These are phyloP conservation scores for Rhinocladiella similis DNA, from an alignment of 2,329 filamentous ascomycete species.

Conservation along the genomic window DNA sequence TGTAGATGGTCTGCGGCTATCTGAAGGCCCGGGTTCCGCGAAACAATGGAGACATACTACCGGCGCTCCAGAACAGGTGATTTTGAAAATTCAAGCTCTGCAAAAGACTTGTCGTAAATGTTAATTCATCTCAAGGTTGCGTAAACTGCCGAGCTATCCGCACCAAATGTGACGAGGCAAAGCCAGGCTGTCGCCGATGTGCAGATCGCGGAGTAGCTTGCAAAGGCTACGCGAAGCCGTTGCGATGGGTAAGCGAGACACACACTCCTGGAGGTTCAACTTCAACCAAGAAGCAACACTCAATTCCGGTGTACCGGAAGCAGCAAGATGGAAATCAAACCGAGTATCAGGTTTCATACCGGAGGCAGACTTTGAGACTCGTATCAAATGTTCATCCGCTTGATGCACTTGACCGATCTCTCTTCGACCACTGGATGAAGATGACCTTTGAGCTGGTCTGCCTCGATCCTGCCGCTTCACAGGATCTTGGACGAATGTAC, in stretches of 20 bases:
- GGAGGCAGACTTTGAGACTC: background rate
- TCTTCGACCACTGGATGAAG: slow-evolving; percentile 5
- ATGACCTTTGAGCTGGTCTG: slow-evolving; percentile 1
- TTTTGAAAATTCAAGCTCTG: too few species aligned
- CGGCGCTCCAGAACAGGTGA: background rate
- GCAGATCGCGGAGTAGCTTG: background rate
- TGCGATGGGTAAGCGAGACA: background rate
- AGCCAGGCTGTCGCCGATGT: background rate
- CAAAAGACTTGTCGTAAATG: too few species aligned
- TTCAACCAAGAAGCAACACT: background rate
- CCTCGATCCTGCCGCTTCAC: slow-evolving; percentile 3
- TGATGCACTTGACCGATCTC: background rate
- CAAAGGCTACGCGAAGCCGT: background rate
- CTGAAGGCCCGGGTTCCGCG: background rate
- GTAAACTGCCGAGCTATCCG: slow-evolving; percentile 2
- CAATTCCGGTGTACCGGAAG: too few species aligned
- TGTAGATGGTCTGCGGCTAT: too few species aligned
- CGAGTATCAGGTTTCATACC: too few species aligned
- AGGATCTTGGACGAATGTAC: background rate
- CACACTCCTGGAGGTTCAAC: too few species aligned
- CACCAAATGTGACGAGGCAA: background rate
- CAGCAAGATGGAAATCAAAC: too few species aligned
- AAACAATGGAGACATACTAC: background rate
- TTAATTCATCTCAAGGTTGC: background rate
- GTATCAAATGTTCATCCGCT: background rate